Evolutionary conservation across 2,329 filamentous ascomycete species (phyloP).

Genomic region (Remersonia thermophila): DNA sequence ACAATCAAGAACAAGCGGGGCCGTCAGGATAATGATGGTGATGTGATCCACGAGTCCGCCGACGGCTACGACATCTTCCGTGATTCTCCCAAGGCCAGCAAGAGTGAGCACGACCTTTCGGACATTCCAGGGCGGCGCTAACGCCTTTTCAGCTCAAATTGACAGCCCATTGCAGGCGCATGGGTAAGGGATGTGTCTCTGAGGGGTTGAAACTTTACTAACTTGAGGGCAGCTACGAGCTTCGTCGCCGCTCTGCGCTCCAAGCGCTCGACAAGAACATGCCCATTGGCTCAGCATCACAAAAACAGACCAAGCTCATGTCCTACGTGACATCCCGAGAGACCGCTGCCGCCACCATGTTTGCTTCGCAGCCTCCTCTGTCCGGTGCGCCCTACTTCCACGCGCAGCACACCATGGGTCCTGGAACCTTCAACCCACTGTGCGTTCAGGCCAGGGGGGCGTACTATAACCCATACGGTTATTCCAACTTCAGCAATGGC

Average conservation of each 20-base stretch:
- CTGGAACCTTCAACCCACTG: constrained; percentile 12
- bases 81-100: constrained; percentile 12
- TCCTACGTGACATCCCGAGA: too few species aligned
- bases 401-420: constrained; percentile 6
- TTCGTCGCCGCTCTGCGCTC: constrained; percentile 14
- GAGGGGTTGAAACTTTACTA: constrained; percentile 1
- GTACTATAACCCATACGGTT: constrained; percentile 11
- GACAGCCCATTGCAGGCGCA: too few species aligned
- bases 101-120: too few species aligned
- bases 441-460: constrained; percentile 12
- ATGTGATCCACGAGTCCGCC: constrained; percentile 1
- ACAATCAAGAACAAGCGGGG: constrained; percentile 2
- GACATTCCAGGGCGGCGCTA: too few species aligned
- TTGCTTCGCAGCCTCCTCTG: constrained; percentile 9
- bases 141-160: too few species aligned
- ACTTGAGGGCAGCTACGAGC: constrained; percentile 12
- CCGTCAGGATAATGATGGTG: constrained; percentile 3
- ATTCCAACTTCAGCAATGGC: constrained; percentile 10
- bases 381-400: constrained; percentile 11
- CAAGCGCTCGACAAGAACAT: constrained; percentile 12
- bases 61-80: constrained; percentile 15
- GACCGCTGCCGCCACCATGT: neutral
- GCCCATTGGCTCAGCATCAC: constrained; percentile 2
- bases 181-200: constrained; percentile 8
- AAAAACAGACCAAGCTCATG: constrained; percentile 7